These are phyloP conservation scores for Ceratocystis huliohia DNA, from an alignment of 2,329 filamentous ascomycete genomes.

Conservation along the genomic window DNA sequence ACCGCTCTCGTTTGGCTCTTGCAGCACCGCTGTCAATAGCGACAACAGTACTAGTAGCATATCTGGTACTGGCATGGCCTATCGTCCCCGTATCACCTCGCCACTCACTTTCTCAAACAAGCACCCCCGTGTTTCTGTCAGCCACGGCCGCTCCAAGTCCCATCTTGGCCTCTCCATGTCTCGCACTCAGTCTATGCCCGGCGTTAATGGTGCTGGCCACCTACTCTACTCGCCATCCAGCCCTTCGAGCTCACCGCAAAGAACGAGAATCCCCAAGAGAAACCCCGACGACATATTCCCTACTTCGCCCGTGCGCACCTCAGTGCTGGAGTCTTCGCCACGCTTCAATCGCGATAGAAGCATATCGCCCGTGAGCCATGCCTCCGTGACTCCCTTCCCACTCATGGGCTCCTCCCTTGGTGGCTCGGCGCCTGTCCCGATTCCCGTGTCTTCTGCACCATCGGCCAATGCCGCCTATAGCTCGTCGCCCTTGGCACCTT, in stretches of 20 bases:
- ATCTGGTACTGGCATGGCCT: constrained; percentile 28
- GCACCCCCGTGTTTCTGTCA: constrained; percentile 3
- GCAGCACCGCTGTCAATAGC: constrained; percentile 24
- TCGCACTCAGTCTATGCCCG: constrained; percentile 52
- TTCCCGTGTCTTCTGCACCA: constrained; percentile 10
- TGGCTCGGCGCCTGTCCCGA: constrained; percentile 20
- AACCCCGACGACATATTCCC: constrained; percentile 47
- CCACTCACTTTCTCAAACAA: constrained; percentile 35
- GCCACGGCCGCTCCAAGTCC: constrained; percentile 19
- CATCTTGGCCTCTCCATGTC: constrained; percentile 38
- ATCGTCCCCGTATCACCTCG: constrained; percentile 50
- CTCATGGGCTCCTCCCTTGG: constrained; percentile 3
- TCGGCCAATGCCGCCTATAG: constrained; percentile 9
- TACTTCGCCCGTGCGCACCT: constrained; percentile 40
- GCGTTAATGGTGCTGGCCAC: constrained; percentile 47
- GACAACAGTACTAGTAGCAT: constrained; percentile 31
- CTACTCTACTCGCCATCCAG: constrained; percentile 44
- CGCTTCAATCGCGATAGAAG: constrained; percentile 37
- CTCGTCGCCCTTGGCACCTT: constrained; percentile 17
- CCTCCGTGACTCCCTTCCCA: constrained; percentile 24
- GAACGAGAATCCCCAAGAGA: constrained; percentile 42
- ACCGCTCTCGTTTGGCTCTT: constrained; percentile 29
- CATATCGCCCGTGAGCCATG: constrained; percentile 34
- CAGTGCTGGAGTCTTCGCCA: constrained; percentile 43
- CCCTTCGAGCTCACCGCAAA: constrained; percentile 41